These are phyloP conservation scores for Vigna trinervia DNA, from an alignment of 306 rosid genomes.

Conservation along the genomic window DNA sequence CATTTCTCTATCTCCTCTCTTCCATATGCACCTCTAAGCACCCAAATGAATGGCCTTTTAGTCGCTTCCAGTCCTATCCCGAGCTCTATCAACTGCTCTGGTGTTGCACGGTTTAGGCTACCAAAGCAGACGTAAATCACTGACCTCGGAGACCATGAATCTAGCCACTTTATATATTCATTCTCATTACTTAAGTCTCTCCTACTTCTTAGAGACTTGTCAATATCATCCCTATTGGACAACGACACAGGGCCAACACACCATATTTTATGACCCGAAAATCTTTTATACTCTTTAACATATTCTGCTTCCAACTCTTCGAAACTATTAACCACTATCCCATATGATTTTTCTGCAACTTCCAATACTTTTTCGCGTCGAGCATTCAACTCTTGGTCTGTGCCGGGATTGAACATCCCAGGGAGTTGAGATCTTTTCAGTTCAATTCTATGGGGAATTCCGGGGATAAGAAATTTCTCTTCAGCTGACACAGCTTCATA, in stretches of 20 bases:
- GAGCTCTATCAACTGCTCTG: slow-evolving; percentile 54
- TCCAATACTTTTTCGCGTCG: slow-evolving; percentile 27
- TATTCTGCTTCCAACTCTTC: slow-evolving; percentile 29
- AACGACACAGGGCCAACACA: slow-evolving; percentile 60
- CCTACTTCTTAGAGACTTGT: neutral
- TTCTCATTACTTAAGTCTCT: neutral
- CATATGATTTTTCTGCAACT: slow-evolving; percentile 40
- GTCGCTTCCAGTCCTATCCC: slow-evolving; percentile 66
- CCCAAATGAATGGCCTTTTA: slow-evolving; percentile 32
- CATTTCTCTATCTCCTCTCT: slow-evolving; percentile 8
- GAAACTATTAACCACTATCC: slow-evolving; percentile 48
- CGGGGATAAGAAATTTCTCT: slow-evolving; percentile 40
- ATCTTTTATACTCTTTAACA: slow-evolving; percentile 32
- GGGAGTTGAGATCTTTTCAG: slow-evolving; percentile 43
- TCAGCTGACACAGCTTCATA: slow-evolving; percentile 21
- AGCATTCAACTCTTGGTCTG: neutral
- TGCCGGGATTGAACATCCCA: slow-evolving; percentile 19
- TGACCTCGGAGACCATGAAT: slow-evolving; percentile 42
- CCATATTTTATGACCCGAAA: slow-evolving; percentile 42
- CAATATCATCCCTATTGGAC: neutral
- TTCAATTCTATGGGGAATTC: slow-evolving; percentile 41
- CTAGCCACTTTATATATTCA: slow-evolving; percentile 51
- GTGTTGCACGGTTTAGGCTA: slow-evolving; percentile 52
- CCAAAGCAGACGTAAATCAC: slow-evolving; percentile 67
- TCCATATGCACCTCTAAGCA: slow-evolving; percentile 16